These are phyloP conservation scores for Colletotrichum caudatum DNA, from an alignment of 2,329 filamentous ascomycete species.

Conservation along the genomic window DNA sequence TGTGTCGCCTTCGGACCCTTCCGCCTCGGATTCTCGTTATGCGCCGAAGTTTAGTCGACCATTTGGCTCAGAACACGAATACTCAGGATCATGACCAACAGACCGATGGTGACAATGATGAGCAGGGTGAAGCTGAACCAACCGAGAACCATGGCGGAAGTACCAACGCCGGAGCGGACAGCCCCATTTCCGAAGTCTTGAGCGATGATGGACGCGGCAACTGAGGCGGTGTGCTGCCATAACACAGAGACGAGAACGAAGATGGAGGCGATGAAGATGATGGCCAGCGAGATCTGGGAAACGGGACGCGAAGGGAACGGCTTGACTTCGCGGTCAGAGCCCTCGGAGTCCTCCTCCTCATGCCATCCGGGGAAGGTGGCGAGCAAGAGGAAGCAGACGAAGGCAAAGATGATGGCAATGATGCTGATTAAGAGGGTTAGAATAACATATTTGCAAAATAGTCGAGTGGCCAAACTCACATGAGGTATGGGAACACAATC, in stretches of 20 bases:
- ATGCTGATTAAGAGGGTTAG: conserved; percentile 69
- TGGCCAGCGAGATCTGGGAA: conserved; percentile 90
- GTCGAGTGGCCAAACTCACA: conserved; percentile 68
- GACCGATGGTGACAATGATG: conserved; percentile 93
- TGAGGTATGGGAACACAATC: conserved; percentile 96
- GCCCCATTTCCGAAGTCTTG: conserved; percentile 93
- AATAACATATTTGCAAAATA: not conserved
- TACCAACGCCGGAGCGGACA: conserved; percentile 89
- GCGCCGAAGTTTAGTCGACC: conserved; percentile 45
- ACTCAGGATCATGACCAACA: conserved; percentile 96
- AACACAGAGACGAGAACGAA: conserved; percentile 81
- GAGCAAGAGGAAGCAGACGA: conserved; percentile 93
- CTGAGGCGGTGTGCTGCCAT: conserved; percentile 96
- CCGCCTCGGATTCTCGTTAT: not conserved
- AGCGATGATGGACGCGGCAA: conserved; percentile 92
- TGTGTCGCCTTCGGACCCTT: conserved; percentile 7
- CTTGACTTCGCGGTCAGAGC: conserved; percentile 90
- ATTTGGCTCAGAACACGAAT: conserved; percentile 81
- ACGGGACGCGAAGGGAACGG: conserved; percentile 93
- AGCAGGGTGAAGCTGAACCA: conserved; percentile 97
- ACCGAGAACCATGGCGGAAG: conserved; percentile 93
- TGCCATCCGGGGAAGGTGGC: conserved; percentile 99
- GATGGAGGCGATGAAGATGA: conserved; percentile 84
- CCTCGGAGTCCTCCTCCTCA: conserved; percentile 84
- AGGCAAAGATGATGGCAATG: conserved; percentile 96